A percentile compares a stretch with the other conserved stretches of the same genome.
Evolutionary conservation across 2,329 filamentous ascomycete species (phyloP).

Genomic region (Fusarium subglutinans): DNA sequence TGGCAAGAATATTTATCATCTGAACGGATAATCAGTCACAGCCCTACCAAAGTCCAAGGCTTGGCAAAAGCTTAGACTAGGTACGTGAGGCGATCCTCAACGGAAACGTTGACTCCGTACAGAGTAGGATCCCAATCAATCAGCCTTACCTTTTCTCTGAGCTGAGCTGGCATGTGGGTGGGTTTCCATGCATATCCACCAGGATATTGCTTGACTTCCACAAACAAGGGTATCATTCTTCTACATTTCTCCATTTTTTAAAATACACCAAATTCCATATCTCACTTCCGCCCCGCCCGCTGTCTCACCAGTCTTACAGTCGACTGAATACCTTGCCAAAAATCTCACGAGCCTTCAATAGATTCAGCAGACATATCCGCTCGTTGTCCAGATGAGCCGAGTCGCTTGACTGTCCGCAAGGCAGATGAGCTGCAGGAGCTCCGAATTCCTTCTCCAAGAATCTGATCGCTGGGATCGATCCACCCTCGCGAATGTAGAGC

Average conservation of each 20-base stretch:
- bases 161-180: background rate
- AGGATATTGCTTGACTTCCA: background rate
- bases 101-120: background rate
- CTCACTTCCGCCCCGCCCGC: background rate
- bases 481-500: constrained; percentile 94
- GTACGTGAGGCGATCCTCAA: background rate
- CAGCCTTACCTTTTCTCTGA: background rate
- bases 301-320: constrained; percentile 51
- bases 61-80: background rate
- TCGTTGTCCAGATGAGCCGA: constrained; percentile 96
- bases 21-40: background rate
- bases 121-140: background rate
- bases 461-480: constrained; percentile 91
- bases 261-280: constrained; percentile 1
- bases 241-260: constrained; percentile 8
- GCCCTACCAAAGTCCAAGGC: background rate
- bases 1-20: background rate
- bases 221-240: constrained; percentile 31
- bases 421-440: constrained; percentile 90
- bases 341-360: constrained; percentile 92
- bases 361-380: constrained; percentile 84
- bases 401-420: constrained; percentile 94
- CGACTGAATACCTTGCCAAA: constrained; percentile 85
- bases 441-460: constrained; percentile 95
- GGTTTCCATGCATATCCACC: background rate